Evolutionary conservation across 148 eudicot species (phyloP), one percentile per base, ranked within the genome.

Genomic region (Amaranthus palmeri): DNA sequence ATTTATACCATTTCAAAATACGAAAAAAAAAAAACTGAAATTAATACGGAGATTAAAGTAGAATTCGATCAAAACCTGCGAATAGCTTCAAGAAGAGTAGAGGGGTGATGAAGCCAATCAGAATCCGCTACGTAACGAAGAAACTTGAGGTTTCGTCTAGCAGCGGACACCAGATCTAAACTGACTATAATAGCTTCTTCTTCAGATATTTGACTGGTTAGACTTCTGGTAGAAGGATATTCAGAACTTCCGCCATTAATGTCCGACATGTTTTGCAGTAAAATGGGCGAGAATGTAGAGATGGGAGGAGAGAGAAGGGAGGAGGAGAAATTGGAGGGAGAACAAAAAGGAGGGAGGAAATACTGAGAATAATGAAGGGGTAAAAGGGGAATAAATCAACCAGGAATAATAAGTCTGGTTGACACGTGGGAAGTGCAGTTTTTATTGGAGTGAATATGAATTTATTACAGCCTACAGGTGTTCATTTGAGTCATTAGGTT

Each of bases 151-250:
- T 85, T 88, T 15, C 86, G 86, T 63, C 85, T 74, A 3, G 93
- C 84, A 55, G 97, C 98, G 46, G 95, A 82, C 49, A 89, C 97
- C 50, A 93, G 83, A 86, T 93, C 88, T 5, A 89, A 41, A 61
- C 85, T 81, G 51, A 86, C 10, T 4, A 65, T 52, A 13, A 79
- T 58, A 5, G 81, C 71, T 6, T 77, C 82, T 8, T 80, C 83
- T 52, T 81, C 81, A 3, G 93, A 86, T 3, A 84, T 40, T 68
- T 82, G 68, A 44, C 80, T 79, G 68, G 83, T 74, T 10, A 85
- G 59, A 74, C 90, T 90, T 66, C 90, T 81, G 9, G 83, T 73
- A 4, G 91, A 86, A 10, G 69, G 74, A 54, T 59, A 82, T 44
- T 85, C 84, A 18, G 86, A 85, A 18, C 65, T 74, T 8, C 61